Evolutionary conservation across 1,284 basidiomycete genomes (phyloP).

Genomic region (Fomitopsis schrenkii): DNA sequence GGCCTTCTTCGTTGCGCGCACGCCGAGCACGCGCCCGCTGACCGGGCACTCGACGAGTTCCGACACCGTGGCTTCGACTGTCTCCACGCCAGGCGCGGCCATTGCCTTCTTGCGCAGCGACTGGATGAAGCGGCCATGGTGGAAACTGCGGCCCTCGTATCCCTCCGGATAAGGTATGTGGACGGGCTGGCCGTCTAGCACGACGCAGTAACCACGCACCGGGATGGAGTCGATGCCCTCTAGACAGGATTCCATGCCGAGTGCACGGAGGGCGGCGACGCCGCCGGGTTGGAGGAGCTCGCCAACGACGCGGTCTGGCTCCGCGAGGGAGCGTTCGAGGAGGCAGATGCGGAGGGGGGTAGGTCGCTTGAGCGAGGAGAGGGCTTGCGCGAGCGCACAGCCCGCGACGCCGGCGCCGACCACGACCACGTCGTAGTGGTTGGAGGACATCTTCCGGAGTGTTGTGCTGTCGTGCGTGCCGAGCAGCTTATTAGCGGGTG

Average conservation of each 20-base stretch:
- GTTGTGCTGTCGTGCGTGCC: not conserved
- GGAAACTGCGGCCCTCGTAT: slow-evolving; percentile 79
- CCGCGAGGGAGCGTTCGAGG: slow-evolving; percentile 84
- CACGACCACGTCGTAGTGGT: slow-evolving; percentile 72
- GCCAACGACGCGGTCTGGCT: slow-evolving; percentile 96
- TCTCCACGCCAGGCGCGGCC: slow-evolving; percentile 57
- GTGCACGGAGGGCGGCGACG: slow-evolving; percentile 68
- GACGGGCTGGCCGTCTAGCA: slow-evolving; percentile 63
- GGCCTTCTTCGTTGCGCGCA: slow-evolving; percentile 45
- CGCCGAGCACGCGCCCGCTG: slow-evolving; percentile 58
- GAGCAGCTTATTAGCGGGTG: slow-evolving; percentile 2
- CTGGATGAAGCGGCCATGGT: slow-evolving; percentile 93
- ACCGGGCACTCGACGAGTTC: slow-evolving; percentile 64
- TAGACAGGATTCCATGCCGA: slow-evolving; percentile 76
- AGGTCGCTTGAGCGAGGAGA: slow-evolving; percentile 47
- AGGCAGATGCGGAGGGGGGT: slow-evolving; percentile 75
- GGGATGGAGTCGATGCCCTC: slow-evolving; percentile 88
- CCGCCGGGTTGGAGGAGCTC: slow-evolving; percentile 97
- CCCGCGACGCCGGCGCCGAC: slow-evolving; percentile 91
- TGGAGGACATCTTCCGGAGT: slow-evolving; percentile 1
- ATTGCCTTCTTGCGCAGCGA: slow-evolving; percentile 68
- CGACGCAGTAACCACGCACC: slow-evolving; percentile 86
- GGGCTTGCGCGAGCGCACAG: slow-evolving; percentile 68
- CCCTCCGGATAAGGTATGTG: slow-evolving; percentile 87
- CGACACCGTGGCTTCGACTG: slow-evolving; percentile 82